These are phyloP conservation scores for Sporothrix mexicana DNA, from an alignment of 2,329 filamentous ascomycete genomes.

Conservation along the genomic window DNA sequence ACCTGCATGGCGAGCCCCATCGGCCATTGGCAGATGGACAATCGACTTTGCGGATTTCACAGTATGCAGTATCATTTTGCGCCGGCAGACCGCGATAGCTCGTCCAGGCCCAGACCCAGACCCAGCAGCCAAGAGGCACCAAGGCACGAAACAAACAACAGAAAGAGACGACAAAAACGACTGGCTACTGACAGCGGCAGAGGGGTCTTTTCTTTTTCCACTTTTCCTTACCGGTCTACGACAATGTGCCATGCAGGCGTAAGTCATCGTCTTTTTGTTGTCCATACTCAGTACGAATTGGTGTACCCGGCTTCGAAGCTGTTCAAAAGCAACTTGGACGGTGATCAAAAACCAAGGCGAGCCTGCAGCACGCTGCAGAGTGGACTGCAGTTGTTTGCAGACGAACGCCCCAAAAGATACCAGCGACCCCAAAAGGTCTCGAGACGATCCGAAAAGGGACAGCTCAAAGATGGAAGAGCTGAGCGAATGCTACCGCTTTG, in stretches of 20 bases:
- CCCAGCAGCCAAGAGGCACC: background rate
- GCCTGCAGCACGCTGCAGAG: conserved; percentile 17
- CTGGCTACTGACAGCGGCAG: background rate
- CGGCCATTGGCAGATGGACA: background rate
- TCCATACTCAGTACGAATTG: too few species aligned
- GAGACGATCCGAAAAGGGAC: background rate
- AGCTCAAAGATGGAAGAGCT: background rate
- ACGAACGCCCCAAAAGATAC: background rate
- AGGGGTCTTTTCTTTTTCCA: conserved; percentile 12
- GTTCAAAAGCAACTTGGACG: background rate
- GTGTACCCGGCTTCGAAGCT: background rate
- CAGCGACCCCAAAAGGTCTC: background rate
- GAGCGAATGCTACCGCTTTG: conserved; percentile 3
- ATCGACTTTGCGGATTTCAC: background rate
- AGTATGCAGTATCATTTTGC: conserved; percentile 30
- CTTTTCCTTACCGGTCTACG: conserved; percentile 6
- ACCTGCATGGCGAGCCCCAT: conserved; percentile 1
- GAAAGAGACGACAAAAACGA: background rate
- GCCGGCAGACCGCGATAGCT: background rate
- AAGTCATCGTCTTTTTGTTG: background rate
- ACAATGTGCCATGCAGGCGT: background rate
- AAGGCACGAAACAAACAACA: background rate
- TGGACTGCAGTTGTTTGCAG: conserved; percentile 2
- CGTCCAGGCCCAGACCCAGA: background rate
- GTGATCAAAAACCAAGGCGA: background rate